Evolutionary conservation across 2,329 filamentous ascomycete species (phyloP).

Genomic region (Ophiostoma piceae): DNA sequence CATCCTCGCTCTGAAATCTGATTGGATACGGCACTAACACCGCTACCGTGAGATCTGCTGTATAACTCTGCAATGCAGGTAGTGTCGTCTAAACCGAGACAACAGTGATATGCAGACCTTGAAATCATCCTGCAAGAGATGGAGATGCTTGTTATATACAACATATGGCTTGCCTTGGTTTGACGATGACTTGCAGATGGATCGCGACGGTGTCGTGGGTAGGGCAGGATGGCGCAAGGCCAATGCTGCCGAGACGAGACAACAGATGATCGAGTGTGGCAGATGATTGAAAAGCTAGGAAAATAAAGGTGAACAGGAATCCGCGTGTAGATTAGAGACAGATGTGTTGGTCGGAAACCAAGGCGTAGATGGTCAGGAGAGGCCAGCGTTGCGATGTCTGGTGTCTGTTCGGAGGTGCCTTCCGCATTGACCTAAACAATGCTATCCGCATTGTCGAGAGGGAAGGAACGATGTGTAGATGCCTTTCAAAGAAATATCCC

Average conservation of each 20-base stretch:
- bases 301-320: not conserved
- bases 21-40: constrained; percentile 14
- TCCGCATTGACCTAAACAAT: not conserved
- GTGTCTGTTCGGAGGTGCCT: not conserved
- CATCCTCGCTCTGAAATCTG: not conserved
- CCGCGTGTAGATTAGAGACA: not conserved
- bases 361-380: not conserved
- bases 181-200: not conserved
- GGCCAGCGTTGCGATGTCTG: not conserved
- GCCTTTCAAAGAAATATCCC: not conserved
- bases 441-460: not conserved
- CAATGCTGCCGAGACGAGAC: not conserved
- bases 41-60: not conserved
- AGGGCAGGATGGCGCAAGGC: not conserved
- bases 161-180: not conserved
- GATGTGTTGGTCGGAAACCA: no score
- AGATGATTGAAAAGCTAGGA: not conserved
- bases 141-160: not conserved
- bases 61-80: constrained; percentile 11
- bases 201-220: not conserved
- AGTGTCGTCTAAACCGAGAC: not conserved
- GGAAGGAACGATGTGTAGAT: not conserved
- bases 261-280: constrained; percentile 2
- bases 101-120: not conserved
- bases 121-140: not conserved